A percentile compares a stretch with the other conserved stretches of the same genome.
phyloP scores from a whole-genome alignment of 306 rosid genomes.

The Inga leiocalycina region DNA sequence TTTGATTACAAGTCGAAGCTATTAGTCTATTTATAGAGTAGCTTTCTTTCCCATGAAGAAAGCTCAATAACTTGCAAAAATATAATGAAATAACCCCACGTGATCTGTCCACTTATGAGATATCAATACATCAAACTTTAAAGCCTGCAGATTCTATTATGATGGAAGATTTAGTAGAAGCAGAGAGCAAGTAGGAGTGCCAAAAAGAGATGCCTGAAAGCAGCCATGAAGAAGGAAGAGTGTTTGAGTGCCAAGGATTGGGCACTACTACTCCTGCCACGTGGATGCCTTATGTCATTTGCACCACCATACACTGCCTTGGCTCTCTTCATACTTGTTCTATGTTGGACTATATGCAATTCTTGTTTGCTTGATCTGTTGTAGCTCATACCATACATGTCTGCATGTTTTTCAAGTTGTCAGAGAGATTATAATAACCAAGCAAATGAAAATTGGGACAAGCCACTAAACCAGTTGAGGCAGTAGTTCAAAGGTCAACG shows the following conservation, averaged over 20 bases:
- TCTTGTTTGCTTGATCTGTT: constrained; percentile 30
- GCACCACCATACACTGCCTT: constrained; percentile 43
- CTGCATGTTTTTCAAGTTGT: constrained; percentile 32
- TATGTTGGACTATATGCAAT: constrained; percentile 26
- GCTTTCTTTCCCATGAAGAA: no score
- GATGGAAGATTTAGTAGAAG: constrained; percentile 26
- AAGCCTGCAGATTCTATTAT: not conserved
- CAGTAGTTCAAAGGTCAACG: no score
- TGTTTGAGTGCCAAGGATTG: constrained; percentile 30
- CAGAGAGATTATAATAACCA: not conserved
- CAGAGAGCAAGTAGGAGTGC: constrained; percentile 36
- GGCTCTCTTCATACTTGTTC: constrained; percentile 12
- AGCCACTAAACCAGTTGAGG: no score
- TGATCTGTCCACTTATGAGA: not conserved
- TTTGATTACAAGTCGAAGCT: no score
- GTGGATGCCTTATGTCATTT: constrained; percentile 39
- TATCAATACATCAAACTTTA: not conserved
- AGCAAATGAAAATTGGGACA: no score
- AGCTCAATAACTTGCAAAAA: not conserved
- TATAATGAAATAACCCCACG: not conserved
- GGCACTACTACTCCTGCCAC: constrained; percentile 4
- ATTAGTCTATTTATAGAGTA: no score
- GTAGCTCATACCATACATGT: not conserved
- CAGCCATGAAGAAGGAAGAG: constrained; percentile 30
- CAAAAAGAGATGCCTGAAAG: constrained; percentile 24